phyloP scores from a whole-genome alignment of 208 protist species.

The Trypanosoma cruzi region DNA sequence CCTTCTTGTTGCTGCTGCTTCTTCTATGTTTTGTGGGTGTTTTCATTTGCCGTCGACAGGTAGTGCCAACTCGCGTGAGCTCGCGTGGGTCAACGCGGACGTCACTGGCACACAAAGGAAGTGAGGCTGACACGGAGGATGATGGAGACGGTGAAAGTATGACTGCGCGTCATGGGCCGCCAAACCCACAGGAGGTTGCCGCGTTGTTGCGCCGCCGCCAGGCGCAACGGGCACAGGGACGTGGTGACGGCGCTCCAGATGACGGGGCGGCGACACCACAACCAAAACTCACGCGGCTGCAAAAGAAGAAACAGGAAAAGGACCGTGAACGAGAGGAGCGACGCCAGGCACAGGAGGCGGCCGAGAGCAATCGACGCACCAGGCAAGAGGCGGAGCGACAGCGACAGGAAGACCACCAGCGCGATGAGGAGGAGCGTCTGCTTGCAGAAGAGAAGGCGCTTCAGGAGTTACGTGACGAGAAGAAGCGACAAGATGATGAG shows the following conservation, averaged over 20 bases:
- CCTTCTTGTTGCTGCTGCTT: neutral
- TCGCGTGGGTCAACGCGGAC: neutral
- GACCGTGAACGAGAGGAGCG: conserved; percentile 56
- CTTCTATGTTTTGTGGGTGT: neutral
- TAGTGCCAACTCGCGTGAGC: neutral
- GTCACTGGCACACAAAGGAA: neutral
- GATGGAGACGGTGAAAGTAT: conserved; percentile 18
- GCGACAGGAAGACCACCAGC: conserved; percentile 28
- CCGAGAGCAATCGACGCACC: conserved; percentile 20
- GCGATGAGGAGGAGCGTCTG: conserved; percentile 36
- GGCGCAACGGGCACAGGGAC: neutral
- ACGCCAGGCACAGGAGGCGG: conserved; percentile 24
- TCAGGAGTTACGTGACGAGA: conserved; percentile 62
- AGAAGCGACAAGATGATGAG: conserved; percentile 50
- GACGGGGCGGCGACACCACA: conserved; percentile 20
- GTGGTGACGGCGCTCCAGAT: neutral
- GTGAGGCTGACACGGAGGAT: neutral
- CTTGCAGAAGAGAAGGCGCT: conserved; percentile 51
- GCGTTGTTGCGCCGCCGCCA: conserved; percentile 9
- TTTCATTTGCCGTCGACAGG: neutral
- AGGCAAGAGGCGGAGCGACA: conserved; percentile 12
- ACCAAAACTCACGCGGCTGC: conserved; percentile 48
- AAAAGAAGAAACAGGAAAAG: conserved; percentile 65
- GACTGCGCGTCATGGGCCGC: neutral
- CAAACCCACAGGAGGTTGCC: neutral